Percentiles rank a stretch among this genome's conserved stretches.
Evolutionary conservation across 2,329 filamentous ascomycete genomes (phyloP).

Genomic region (Fusarium beomiforme): DNA sequence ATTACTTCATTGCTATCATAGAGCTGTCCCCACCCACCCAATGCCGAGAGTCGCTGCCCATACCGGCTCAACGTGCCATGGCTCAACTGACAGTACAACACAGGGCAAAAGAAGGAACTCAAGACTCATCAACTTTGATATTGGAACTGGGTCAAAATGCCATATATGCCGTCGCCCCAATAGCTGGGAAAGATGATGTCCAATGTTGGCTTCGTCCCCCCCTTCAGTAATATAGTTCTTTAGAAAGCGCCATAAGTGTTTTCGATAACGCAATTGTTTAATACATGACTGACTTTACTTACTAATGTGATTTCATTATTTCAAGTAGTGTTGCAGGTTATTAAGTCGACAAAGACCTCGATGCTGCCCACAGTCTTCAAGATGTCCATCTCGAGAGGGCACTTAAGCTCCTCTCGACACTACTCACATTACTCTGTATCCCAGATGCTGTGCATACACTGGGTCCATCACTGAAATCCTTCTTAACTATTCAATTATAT

Average conservation of each 20-base stretch:
- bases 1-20: not conserved
- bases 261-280: too few relatives aligned
- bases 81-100: not conserved
- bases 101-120: not conserved
- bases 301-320: not conserved
- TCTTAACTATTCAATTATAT: not conserved
- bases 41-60: not conserved
- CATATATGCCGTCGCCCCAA: not conserved
- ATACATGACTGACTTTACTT: too few relatives aligned
- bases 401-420: not conserved
- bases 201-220: too few relatives aligned
- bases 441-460: not conserved
- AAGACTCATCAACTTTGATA: not conserved
- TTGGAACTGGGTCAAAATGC: accelerated
- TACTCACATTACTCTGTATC: not conserved
- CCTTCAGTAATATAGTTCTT: too few relatives aligned
- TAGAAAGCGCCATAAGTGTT: too few relatives aligned
- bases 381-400: not conserved
- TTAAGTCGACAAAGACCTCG: not conserved
- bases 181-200: too few relatives aligned
- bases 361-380: not conserved
- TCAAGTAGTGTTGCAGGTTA: not conserved
- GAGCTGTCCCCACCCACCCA: not conserved
- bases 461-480: not conserved
- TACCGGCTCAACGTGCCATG: not conserved